Percentiles rank a stretch among this genome's conserved stretches.
Conservation (phyloP, 2,329 filamentous ascomycete genomes). For the Cladosporium sp. region DNA sequence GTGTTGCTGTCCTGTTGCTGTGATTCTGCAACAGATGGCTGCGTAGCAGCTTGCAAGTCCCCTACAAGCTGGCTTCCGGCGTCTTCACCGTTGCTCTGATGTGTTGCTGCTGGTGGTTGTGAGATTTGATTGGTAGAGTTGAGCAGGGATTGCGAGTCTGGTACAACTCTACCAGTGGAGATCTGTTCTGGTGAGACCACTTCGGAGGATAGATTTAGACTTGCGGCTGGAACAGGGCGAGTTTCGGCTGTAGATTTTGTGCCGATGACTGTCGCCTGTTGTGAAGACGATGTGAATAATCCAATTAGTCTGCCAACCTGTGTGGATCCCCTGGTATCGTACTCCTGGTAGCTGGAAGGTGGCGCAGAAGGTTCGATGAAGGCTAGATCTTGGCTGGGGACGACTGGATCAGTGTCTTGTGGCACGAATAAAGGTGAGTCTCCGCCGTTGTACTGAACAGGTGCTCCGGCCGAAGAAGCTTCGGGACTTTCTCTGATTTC, state of each 20-base stretch:
- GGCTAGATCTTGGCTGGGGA: constrained; percentile 5
- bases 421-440: constrained; percentile 18
- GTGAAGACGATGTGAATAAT: not conserved
- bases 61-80: not conserved
- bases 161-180: constrained; percentile 11
- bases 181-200: not conserved
- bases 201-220: not conserved
- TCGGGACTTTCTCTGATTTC: constrained; percentile 26
- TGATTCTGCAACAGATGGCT: not conserved
- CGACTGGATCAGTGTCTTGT: not conserved
- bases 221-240: not conserved
- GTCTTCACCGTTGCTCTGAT: not conserved
- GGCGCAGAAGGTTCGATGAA: constrained; percentile 21
- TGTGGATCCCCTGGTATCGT: not conserved
- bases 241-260: not conserved
- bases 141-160: constrained; percentile 17
- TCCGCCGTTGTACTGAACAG: not conserved
- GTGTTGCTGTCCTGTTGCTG: not conserved
- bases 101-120: not conserved
- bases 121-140: not conserved
- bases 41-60: not conserved
- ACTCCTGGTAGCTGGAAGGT: constrained; percentile 24
- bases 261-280: not conserved
- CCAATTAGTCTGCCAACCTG: not conserved
- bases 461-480: constrained; percentile 7